Percentiles rank a stretch among this genome's conserved stretches.
These are phyloP conservation scores for Chrysoporthe deuterocubensis DNA, from an alignment of 2,329 filamentous ascomycete genomes.

Conservation along the genomic window DNA sequence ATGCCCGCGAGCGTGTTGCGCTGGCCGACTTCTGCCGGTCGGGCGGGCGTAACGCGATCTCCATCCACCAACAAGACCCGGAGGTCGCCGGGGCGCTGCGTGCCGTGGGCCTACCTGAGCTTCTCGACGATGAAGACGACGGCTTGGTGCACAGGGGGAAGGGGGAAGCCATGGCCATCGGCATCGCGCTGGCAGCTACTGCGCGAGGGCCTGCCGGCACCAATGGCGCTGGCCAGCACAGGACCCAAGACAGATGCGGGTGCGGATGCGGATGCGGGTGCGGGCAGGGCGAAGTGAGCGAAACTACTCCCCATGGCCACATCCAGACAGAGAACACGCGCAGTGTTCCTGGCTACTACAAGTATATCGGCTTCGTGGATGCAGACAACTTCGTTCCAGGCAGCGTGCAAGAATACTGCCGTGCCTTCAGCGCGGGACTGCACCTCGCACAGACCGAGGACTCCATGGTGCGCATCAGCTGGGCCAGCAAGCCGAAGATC, in stretches of 20 bases:
- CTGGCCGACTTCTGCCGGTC: slow-evolving; percentile 31
- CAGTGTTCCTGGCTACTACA: slow-evolving; percentile 21
- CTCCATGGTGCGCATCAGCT: slow-evolving; percentile 40
- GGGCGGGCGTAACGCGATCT: slow-evolving; percentile 32
- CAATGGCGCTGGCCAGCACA: neutral
- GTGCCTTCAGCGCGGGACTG: slow-evolving; percentile 38
- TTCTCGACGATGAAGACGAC: slow-evolving; percentile 35
- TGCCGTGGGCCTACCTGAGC: slow-evolving; percentile 32
- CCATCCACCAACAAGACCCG: slow-evolving; percentile 38
- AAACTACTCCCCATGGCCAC: no score
- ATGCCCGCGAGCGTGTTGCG: slow-evolving; percentile 32
- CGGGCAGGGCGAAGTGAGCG: neutral
- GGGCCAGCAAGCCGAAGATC: slow-evolving; percentile 40
- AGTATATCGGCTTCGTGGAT: slow-evolving; percentile 41
- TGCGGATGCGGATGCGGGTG: neutral
- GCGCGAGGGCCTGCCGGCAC: slow-evolving; percentile 16
- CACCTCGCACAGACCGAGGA: slow-evolving; percentile 32
- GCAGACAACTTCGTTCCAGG: slow-evolving; percentile 39
- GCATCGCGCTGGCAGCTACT: slow-evolving; percentile 36
- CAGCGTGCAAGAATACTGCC: slow-evolving; percentile 40
- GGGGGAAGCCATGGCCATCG: slow-evolving; percentile 41
- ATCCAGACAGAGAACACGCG: neutral
- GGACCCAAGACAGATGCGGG: neutral
- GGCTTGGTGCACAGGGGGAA: slow-evolving; percentile 37
- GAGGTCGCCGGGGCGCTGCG: slow-evolving; percentile 34